Conservation (phyloP, 192 early-diverging fungal species). For the Lobosporangium transversale region DNA sequence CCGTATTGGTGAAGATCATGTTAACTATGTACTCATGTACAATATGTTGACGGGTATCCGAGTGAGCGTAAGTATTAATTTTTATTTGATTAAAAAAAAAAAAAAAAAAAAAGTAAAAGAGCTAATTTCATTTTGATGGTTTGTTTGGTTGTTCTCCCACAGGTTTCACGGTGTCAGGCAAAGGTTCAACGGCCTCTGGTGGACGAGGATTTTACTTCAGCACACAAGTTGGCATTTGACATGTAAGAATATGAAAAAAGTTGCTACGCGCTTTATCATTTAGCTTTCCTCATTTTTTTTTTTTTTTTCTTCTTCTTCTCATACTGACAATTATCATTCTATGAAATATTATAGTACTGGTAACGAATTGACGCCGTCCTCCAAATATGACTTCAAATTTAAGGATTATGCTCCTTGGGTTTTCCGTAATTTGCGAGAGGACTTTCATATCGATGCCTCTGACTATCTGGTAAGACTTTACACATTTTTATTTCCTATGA, state of each 20-base stretch:
- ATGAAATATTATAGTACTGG: conserved; percentile 65
- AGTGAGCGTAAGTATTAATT: conserved; percentile 70
- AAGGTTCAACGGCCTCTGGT: conserved; percentile 80
- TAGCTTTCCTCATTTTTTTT: background rate
- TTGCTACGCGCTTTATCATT: too few relatives aligned
- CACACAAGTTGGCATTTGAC: conserved; percentile 97
- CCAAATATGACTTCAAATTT: conserved; percentile 98
- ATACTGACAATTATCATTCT: background rate
- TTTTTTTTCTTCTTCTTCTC: background rate
- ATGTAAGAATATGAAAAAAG: conserved; percentile 62
- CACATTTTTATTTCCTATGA: background rate
- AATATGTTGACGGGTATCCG: conserved; percentile 98
- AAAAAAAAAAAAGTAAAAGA: background rate
- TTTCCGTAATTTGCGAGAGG: conserved; percentile 89
- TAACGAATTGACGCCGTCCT: conserved; percentile 96
- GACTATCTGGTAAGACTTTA: conserved; percentile 84
- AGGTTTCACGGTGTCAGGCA: conserved; percentile 86
- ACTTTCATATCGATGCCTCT: conserved; percentile 87
- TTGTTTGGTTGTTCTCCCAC: background rate
- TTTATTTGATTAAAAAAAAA: background rate
- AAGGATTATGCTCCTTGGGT: conserved; percentile 99
- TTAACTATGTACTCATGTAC: conserved; percentile 97
- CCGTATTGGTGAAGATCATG: conserved; percentile 92
- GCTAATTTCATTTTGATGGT: background rate
- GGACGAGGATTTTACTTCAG: conserved; percentile 83